Evolutionary conservation across 176 grass and related monocot species (phyloP).

Genomic region (Puya raimondii): DNA sequence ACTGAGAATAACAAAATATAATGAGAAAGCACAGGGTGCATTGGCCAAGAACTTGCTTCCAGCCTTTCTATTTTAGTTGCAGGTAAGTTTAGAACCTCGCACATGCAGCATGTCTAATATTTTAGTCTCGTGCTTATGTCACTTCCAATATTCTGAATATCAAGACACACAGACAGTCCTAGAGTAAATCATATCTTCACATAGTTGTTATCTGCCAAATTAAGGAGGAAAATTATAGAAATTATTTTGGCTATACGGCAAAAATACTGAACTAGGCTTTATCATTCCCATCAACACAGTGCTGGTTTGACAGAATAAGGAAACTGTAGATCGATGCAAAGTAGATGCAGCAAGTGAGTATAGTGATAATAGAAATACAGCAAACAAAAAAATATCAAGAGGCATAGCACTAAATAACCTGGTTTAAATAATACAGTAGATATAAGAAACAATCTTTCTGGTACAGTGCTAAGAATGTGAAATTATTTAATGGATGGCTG

Average conservation of each 20-base stretch:
- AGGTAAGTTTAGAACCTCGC: neutral
- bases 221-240: too few species aligned
- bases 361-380: neutral
- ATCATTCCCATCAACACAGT: neutral
- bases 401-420: neutral
- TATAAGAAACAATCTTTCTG: neutral
- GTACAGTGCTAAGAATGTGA: constrained; percentile 5
- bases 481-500: constrained; percentile 1
- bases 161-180: neutral
- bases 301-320: neutral
- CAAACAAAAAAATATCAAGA: neutral
- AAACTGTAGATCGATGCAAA: neutral
- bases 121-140: neutral
- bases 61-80: neutral
- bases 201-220: neutral
- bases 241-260: too few species aligned
- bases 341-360: neutral
- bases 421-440: neutral
- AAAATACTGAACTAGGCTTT: neutral
- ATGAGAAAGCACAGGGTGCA: neutral
- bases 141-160: neutral
- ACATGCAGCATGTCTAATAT: neutral
- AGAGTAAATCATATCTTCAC: neutral
- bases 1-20: neutral
- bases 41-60: neutral